Evolutionary conservation across 2,329 filamentous ascomycete species (phyloP).

Genomic region (Colletotrichum sp.): DNA sequence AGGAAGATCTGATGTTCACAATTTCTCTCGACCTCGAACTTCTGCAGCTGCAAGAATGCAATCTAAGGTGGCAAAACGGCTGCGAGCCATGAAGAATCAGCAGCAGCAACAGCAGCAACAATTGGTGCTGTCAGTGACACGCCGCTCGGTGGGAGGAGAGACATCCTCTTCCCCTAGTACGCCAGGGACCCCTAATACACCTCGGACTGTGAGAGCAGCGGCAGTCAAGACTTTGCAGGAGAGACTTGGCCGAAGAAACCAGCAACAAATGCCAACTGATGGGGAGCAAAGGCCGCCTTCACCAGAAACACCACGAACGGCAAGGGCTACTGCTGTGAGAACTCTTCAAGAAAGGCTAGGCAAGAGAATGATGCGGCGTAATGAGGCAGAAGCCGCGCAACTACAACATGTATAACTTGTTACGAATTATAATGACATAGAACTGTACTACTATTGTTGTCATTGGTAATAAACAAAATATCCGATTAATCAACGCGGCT

Average conservation of each 20-base stretch:
- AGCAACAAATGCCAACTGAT: not conserved
- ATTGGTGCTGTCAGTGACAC: not conserved
- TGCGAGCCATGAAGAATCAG: not conserved
- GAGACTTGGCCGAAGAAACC: not conserved
- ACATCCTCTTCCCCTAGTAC: not conserved
- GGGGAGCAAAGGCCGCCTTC: not conserved
- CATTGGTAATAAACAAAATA: not conserved
- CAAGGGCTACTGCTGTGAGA: not conserved
- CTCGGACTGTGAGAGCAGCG: not conserved
- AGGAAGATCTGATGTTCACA: not conserved
- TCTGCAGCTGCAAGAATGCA: constrained; percentile 17
- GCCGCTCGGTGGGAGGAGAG: not conserved
- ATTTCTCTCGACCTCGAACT: constrained; percentile 12
- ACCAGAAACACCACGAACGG: not conserved
- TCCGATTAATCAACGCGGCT: not conserved
- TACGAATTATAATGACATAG: not conserved
- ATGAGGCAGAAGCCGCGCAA: not conserved
- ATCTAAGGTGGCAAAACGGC: not conserved
- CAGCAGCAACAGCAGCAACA: not conserved
- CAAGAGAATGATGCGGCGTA: constrained; percentile 1
- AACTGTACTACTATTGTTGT: not conserved
- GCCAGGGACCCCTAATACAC: not conserved
- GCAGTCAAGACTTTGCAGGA: not conserved
- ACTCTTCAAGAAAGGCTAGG: not conserved
- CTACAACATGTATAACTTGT: not conserved